Evolutionary conservation across 441 rosid genomes (phyloP).

Genomic region (Oxalis stricta): DNA sequence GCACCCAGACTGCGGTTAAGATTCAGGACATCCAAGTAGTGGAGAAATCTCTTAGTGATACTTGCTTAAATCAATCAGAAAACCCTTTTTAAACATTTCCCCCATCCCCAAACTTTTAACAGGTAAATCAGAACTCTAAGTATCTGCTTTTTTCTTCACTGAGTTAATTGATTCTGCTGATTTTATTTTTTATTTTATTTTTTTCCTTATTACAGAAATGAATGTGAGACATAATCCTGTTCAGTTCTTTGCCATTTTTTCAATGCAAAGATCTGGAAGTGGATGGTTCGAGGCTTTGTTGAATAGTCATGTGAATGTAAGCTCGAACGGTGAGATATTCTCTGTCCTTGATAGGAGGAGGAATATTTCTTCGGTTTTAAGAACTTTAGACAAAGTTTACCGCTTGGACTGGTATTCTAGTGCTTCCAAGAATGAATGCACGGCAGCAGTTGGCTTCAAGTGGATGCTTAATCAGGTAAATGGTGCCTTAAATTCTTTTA

Average conservation of each 20-base stretch:
- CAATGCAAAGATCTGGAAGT: conserved; percentile 57
- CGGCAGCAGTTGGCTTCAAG: conserved; percentile 51
- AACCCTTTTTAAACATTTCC: conserved; percentile 26
- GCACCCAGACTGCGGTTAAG: conserved; percentile 1
- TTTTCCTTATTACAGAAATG: conserved; percentile 13
- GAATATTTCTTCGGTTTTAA: conserved; percentile 24
- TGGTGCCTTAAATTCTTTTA: too few species aligned
- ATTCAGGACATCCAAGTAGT: conserved; percentile 9
- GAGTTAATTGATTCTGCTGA: neutral
- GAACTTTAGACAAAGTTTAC: conserved; percentile 28
- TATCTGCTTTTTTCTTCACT: neutral
- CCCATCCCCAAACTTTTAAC: conserved; percentile 31
- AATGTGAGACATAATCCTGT: conserved; percentile 41
- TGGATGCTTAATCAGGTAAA: conserved; percentile 66
- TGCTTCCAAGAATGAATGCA: conserved; percentile 49
- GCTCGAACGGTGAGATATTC: conserved; percentile 52
- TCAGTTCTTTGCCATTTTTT: conserved; percentile 34
- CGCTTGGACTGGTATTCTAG: conserved; percentile 43
- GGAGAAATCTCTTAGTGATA: conserved; percentile 10
- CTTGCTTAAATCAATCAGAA: conserved; percentile 10
- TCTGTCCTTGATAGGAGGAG: conserved; percentile 22
- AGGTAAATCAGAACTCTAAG: conserved; percentile 12
- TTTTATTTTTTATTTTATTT: neutral
- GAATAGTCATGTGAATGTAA: conserved; percentile 41
- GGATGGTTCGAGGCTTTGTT: conserved; percentile 56